Base-by-base conservation (phyloP, 2,329 filamentous ascomycete species). In the Diaporthe nobilis region DNA sequence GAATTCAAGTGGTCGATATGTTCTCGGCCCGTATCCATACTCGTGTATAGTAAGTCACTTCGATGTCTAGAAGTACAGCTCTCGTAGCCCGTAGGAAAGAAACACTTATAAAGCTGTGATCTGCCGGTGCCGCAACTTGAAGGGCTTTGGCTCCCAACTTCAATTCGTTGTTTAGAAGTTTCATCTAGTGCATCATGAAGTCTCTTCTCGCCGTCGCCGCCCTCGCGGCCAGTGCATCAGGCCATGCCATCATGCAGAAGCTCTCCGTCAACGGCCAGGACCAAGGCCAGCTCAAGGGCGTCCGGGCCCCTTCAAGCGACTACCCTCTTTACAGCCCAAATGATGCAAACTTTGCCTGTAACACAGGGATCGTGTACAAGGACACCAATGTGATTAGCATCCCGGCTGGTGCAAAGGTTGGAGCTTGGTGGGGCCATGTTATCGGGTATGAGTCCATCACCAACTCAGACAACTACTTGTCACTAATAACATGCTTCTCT, bases 401-500 rank as follows among this genome's bases (percentile, higher is more conserved):
- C 77, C 82, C 82, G 74, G 82, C 85, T 13, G 89, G 89, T 13
- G 89, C 89, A 79, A 84, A 85, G 78, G 82, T 90, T 57, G 89
- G 88, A 15, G 85, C 88, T 2, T 87, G 84, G 81, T 90, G 87
- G 85, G 87, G 88, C 57, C 89, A 90, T 79, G 84, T 90, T 70
- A 87, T 90, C 73, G 89, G 89, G 65, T 53, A 68, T 4, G 47
- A 53, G 31, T n/a, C 22, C 13, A 22, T 39, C 31, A 20, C 15
- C 47, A 53, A 68, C 22, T 9, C 28, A 17, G 25, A 28, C 10
- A 22, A 25, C 47, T 2, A 5, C 12, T 39, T 28, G 22, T 68
- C 22, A 68, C 47, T 10, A n/a, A 47, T 68, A 25, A 49, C 20
- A 37, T 34, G 28, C 22, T 4, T 28, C 3, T 12, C 8, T 12